phyloP scores from a whole-genome alignment of 2,329 filamentous ascomycete species.

The Cladophialophora immunda region DNA sequence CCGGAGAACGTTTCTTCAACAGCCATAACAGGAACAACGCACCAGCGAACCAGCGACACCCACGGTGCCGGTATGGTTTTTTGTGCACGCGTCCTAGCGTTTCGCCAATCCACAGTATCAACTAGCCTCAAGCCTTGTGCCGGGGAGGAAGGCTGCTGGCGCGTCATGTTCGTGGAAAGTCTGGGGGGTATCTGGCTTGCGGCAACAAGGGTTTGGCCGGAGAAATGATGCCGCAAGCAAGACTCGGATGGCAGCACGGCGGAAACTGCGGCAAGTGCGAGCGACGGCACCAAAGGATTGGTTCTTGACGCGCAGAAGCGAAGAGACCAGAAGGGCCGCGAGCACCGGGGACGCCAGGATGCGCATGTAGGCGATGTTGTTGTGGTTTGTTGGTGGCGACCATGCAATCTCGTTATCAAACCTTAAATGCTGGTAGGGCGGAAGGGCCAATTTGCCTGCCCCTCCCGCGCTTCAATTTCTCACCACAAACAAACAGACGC shows the following conservation, averaged over 20 bases:
- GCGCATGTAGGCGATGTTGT: conserved; percentile 5
- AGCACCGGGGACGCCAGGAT: conserved; percentile 8
- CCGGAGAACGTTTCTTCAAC: conserved; percentile 8
- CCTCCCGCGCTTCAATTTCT: conserved; percentile 31
- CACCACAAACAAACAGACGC: conserved; percentile 29
- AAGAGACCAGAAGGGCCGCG: conserved; percentile 10
- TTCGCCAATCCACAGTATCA: conserved; percentile 21
- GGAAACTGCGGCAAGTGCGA: conserved; percentile 13
- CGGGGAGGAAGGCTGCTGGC: conserved; percentile 25
- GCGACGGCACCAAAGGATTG: conserved; percentile 22
- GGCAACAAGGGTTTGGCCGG: conserved; percentile 22
- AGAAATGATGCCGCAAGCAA: conserved; percentile 5
- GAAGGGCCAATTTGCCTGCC: conserved; percentile 30
- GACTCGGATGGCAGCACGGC: not conserved
- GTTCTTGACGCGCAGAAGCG: conserved; percentile 25
- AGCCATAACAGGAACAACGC: not conserved
- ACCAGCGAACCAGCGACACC: conserved; percentile 11
- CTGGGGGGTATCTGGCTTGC: conserved; percentile 22
- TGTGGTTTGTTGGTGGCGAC: conserved; percentile 31
- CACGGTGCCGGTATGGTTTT: conserved; percentile 1
- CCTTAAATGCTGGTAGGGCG: conserved; percentile 33
- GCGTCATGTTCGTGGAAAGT: conserved; percentile 34
- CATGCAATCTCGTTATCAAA: conserved; percentile 39
- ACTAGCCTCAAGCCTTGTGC: conserved; percentile 28
- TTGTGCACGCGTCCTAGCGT: conserved; percentile 29